Evolutionary conservation across 202 grass and related monocot genomes (phyloP).

Genomic region (Panicum hallii): DNA sequence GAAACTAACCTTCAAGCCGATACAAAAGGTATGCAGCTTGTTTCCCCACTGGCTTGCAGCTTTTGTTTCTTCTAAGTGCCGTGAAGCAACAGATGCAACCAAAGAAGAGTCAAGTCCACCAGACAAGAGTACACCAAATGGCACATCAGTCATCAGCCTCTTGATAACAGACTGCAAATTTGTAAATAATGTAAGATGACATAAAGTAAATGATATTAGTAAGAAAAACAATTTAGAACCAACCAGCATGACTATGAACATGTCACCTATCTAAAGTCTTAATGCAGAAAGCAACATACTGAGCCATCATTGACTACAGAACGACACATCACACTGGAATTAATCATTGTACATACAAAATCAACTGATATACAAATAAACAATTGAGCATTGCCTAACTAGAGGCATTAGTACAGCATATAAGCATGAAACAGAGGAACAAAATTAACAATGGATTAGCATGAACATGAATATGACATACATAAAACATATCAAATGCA

Average conservation of each 20-base stretch:
- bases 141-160: slow-evolving; percentile 98
- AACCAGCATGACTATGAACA: slow-evolving; percentile 13
- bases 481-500: slow-evolving; percentile 28
- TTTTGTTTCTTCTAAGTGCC: slow-evolving; percentile 74
- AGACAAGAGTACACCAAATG: slow-evolving; percentile 99
- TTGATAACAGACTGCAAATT: slow-evolving; percentile 78
- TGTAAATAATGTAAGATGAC: slow-evolving; percentile 4
- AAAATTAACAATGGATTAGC: background rate
- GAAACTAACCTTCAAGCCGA: slow-evolving; percentile 83
- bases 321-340: slow-evolving; percentile 8
- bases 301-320: slow-evolving; percentile 7
- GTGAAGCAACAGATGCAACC: slow-evolving; percentile 87
- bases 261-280: slow-evolving; percentile 19
- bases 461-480: background rate
- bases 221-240: slow-evolving; percentile 5
- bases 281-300: background rate
- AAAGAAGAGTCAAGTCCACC: slow-evolving; percentile 97
- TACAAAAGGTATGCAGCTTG: slow-evolving; percentile 90
- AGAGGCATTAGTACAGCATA: slow-evolving; percentile 38
- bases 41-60: slow-evolving; percentile 86
- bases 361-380: slow-evolving; percentile 23
- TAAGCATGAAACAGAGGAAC: slow-evolving; percentile 14
- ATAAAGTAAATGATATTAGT: background rate
- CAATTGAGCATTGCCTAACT: background rate
- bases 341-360: slow-evolving; percentile 15